These are phyloP conservation scores for Fragilariopsis cylindrus DNA, from an alignment of 108 stramenopile genomes.

Conservation along the genomic window DNA sequence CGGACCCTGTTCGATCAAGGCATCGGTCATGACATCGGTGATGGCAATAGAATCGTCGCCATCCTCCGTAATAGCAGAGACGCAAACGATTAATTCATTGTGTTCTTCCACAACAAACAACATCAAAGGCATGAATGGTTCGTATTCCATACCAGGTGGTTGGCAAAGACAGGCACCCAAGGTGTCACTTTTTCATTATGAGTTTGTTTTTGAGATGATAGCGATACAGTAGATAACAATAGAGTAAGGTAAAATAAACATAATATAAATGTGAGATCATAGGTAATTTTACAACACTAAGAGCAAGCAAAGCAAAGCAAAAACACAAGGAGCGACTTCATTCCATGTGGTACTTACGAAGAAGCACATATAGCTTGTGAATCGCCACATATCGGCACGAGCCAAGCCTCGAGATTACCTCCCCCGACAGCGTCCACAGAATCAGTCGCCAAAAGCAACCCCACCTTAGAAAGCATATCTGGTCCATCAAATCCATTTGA, in stretches of 20 bases:
- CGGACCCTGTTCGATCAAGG: constrained; percentile 50
- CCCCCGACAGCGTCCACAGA: constrained; percentile 30
- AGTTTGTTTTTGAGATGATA: no score
- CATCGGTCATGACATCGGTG: constrained; percentile 50
- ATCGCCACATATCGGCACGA: constrained; percentile 71
- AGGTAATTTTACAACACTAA: no score
- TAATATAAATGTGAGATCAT: background rate
- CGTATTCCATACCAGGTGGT: constrained; percentile 41
- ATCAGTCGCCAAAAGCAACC: constrained; percentile 68
- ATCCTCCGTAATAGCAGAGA: constrained; percentile 33
- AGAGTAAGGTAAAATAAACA: background rate
- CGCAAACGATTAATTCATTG: constrained; percentile 32
- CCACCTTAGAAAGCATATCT: constrained; percentile 75
- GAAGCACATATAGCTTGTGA: constrained; percentile 64
- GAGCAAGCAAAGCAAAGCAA: background rate
- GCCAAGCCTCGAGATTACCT: constrained; percentile 76
- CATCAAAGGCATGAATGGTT: constrained; percentile 61
- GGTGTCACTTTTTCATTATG: constrained; percentile 37
- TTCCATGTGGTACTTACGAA: constrained; percentile 28
- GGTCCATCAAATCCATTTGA: constrained; percentile 66
- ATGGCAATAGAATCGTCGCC: constrained; percentile 38
- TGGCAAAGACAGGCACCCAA: constrained; percentile 76
- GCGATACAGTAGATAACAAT: background rate
- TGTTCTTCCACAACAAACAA: constrained; percentile 32
- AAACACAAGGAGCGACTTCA: background rate